phyloP scores from a whole-genome alignment of 805 yeast genomes.

The Hermanozyma aechmeae region DNA sequence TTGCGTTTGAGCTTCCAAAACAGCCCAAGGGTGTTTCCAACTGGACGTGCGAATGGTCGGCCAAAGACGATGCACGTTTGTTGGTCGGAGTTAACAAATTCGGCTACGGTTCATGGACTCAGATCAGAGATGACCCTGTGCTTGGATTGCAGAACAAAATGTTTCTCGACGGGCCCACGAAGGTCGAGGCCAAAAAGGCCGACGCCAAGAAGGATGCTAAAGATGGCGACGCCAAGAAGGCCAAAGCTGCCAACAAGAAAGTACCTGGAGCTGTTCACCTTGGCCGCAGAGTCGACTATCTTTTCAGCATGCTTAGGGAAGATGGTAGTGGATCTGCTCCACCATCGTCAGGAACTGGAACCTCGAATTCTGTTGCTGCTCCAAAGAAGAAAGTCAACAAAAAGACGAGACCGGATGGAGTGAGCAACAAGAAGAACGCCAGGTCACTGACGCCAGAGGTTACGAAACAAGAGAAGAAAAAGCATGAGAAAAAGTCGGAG shows the following conservation, averaged over 20 bases:
- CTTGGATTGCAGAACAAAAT: constrained; percentile 79
- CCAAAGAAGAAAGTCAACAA: constrained; percentile 11
- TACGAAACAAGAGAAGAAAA: constrained; percentile 8
- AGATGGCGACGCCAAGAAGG: constrained; percentile 8
- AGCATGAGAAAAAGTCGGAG: constrained; percentile 2
- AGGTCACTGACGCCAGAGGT: constrained; percentile 13
- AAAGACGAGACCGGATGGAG: constrained; percentile 6
- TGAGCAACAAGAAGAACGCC: constrained; percentile 7
- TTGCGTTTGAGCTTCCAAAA: constrained; percentile 48
- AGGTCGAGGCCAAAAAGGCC: constrained; percentile 6
- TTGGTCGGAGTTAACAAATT: constrained; percentile 82
- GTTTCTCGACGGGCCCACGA: constrained; percentile 42
- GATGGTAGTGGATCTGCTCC: constrained; percentile 13
- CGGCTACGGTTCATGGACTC: constrained; percentile 94
- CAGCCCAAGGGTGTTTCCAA: constrained; percentile 76
- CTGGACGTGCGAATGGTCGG: constrained; percentile 86
- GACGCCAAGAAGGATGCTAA: constrained; percentile 4
- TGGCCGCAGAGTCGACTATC: constrained; percentile 83
- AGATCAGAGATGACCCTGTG: constrained; percentile 91
- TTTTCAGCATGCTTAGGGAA: constrained; percentile 55
- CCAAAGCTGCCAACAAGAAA: constrained; percentile 39
- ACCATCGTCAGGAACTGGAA: constrained; percentile 1
- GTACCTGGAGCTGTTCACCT: constrained; percentile 91
- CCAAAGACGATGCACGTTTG: constrained; percentile 77
- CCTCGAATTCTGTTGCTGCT: constrained; percentile 2